Conservation (phyloP, 2,329 filamentous ascomycete genomes). For the Sporothrix globosa region DNA sequence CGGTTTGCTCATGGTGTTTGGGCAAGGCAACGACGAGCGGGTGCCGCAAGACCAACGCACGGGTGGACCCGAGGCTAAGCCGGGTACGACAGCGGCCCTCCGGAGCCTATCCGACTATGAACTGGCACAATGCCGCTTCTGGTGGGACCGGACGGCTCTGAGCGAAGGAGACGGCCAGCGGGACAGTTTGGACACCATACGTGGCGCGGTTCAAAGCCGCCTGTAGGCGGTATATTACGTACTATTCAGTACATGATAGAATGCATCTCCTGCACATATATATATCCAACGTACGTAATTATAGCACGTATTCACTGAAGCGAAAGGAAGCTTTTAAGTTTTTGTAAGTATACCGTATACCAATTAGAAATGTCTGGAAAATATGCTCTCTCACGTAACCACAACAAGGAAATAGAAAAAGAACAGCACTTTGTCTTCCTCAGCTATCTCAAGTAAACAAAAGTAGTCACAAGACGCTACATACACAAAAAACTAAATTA, state of each 20-base stretch:
- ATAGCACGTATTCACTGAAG: background rate
- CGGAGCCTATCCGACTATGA: slow-evolving; percentile 50
- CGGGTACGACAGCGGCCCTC: slow-evolving; percentile 51
- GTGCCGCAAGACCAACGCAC: slow-evolving; percentile 37
- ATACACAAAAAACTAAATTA: background rate
- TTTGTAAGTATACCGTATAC: background rate
- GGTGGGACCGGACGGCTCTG: slow-evolving; percentile 59
- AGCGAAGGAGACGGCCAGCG: slow-evolving; percentile 50
- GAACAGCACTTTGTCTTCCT: slow-evolving; percentile 14
- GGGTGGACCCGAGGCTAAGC: slow-evolving; percentile 41
- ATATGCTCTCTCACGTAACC: background rate
- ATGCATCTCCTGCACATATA: background rate
- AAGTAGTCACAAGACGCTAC: background rate
- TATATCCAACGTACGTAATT: background rate
- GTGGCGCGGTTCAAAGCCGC: background rate
- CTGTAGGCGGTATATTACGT: background rate
- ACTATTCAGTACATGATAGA: background rate
- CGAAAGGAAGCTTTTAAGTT: background rate
- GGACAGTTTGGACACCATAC: background rate
- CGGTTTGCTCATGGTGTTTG: slow-evolving; percentile 54
- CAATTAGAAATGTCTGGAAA: slow-evolving; percentile 2
- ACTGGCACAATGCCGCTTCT: slow-evolving; percentile 58
- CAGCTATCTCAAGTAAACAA: background rate
- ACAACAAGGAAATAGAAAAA: background rate
- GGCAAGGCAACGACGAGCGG: slow-evolving; percentile 61